Evolutionary conservation across 2,329 filamentous ascomycete species (phyloP), one percentile per base, ranked within the genome.

Genomic region (Fusarium ambrosium): DNA sequence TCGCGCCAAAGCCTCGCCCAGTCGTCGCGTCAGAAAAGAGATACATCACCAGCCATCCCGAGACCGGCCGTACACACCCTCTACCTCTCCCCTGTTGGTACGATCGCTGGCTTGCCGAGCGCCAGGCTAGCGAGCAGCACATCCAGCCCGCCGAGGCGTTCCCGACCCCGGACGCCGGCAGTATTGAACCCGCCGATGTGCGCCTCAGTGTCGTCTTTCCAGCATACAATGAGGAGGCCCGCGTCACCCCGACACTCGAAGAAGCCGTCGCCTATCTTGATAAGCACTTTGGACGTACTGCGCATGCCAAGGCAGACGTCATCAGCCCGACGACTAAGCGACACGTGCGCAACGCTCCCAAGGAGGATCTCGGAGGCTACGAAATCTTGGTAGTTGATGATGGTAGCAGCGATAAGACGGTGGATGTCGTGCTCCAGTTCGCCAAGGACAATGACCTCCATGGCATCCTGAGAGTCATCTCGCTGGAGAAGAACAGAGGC

Each of bases 311-410:
- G 63, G 58, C 73, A 24, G 64, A 75, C 3, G 68, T 58, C 37
- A 66, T 76, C 20, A 77, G 66, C 51, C 79, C 79, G 36, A 68
- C 81, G 72, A 77, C 81, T 51, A 76, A 80, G 76, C 77, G 81
- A 75, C 84, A 85, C 71, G 78, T 80, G 66, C 81, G 73, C 51
- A 79, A 75, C 63, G 74, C 73, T 53, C 73, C 76, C 24, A 76
- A 75, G 59, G 68, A 76, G 39, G 69, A 76, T 13, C 70, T 81
- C 62, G 82, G 83, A 41, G 95, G 95, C 14, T 99, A 97, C 90
- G 97, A 99, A 85, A 97, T 99, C 73, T 82, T 99, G 45, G 86
- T 99, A 60, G 91, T 99, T 66, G 94, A 97, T 79, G 97, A 99
- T 82, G 97, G 96, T 14, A 97, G 94, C 76, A 92, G 86, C 27